Percentiles rank a stretch among this genome's conserved stretches.
phyloP scores from a whole-genome alignment of 2,329 filamentous ascomycete genomes.

The Triangularia setosa region DNA sequence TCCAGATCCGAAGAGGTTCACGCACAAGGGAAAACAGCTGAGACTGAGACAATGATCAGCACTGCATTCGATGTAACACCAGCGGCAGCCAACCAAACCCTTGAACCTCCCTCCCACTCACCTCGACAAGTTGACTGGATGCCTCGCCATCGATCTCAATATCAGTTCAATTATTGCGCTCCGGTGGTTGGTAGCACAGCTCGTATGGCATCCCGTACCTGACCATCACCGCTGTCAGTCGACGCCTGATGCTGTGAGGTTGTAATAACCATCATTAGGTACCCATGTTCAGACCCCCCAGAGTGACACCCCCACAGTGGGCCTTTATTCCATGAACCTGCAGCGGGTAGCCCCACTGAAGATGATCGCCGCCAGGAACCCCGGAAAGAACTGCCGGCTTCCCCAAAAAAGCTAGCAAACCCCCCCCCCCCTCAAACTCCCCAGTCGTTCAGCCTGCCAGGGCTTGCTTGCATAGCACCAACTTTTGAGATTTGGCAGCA shows the following conservation, averaged over 20 bases:
- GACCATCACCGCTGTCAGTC: background rate
- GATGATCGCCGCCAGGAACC: background rate
- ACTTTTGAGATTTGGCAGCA: background rate
- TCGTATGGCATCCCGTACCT: background rate
- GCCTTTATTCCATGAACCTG: background rate
- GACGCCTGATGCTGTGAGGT: background rate
- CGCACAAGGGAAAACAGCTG: background rate
- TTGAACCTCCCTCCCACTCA: background rate
- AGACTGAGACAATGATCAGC: constrained; percentile 6
- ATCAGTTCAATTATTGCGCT: background rate
- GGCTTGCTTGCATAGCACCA: background rate
- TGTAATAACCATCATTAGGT: background rate
- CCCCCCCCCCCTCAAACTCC: background rate
- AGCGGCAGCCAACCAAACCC: background rate
- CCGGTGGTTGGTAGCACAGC: background rate
- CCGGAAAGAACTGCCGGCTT: background rate
- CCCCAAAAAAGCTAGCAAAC: background rate
- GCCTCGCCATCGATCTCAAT: background rate
- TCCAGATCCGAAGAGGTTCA: background rate
- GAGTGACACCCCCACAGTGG: background rate
- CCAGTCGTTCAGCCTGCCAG: background rate
- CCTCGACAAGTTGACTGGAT: background rate
- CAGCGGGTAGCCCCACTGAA: background rate
- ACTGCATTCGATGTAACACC: background rate
- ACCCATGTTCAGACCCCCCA: background rate